Evolutionary conservation across 2,329 filamentous ascomycete genomes (phyloP).

Genomic region (Verticillium nubilum): DNA sequence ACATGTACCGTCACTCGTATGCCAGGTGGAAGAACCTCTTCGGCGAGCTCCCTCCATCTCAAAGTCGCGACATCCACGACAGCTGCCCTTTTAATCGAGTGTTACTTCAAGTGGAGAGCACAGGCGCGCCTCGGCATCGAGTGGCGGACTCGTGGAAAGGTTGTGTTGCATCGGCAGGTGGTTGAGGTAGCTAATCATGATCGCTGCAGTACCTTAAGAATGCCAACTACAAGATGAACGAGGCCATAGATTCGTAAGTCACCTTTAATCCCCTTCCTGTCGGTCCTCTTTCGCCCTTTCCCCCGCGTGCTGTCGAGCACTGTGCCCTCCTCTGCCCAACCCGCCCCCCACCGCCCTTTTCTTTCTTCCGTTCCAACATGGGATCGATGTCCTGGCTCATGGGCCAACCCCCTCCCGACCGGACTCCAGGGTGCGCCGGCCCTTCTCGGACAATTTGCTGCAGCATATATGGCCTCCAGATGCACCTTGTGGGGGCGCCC

Average conservation of each 20-base stretch:
- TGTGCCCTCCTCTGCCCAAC: too few relatives aligned
- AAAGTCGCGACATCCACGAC: too few relatives aligned
- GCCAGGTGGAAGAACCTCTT: too few relatives aligned
- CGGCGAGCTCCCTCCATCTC: too few relatives aligned
- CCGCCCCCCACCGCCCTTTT: background rate
- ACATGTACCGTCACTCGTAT: too few relatives aligned
- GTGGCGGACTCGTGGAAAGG: background rate
- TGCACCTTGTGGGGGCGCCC: constrained; percentile 22
- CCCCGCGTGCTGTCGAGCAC: background rate
- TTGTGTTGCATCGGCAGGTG: background rate
- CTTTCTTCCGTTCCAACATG: background rate
- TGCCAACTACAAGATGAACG: constrained; percentile 43
- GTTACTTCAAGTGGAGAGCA: too few relatives aligned
- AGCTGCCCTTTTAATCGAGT: too few relatives aligned
- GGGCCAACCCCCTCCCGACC: background rate
- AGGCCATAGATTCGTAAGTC: constrained; percentile 54
- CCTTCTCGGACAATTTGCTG: constrained; percentile 20
- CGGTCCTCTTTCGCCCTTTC: constrained; percentile 12
- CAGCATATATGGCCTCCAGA: constrained; percentile 11
- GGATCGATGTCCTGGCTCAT: background rate
- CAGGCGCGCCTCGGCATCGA: background rate
- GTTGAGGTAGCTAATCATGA: background rate
- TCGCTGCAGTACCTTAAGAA: constrained; percentile 39
- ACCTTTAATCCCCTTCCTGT: background rate
- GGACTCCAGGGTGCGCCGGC: constrained; percentile 6